phyloP scores from a whole-genome alignment of 2,329 filamentous ascomycete species.

The Xylaria sp. region DNA sequence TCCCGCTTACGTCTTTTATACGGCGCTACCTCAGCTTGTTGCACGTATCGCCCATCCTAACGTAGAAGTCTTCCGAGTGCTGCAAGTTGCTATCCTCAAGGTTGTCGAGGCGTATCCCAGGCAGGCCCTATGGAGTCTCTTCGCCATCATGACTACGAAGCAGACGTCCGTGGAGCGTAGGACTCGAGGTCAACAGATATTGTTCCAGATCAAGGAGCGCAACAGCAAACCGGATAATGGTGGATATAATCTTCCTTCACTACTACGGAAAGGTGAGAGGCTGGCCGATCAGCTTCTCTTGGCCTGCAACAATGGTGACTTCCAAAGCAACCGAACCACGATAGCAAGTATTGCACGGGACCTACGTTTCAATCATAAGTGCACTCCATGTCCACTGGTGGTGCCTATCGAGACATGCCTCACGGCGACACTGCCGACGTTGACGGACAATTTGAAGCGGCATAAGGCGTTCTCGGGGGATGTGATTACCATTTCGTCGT shows the following conservation, averaged over 20 bases:
- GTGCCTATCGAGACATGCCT: slow-evolving; percentile 84
- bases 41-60: slow-evolving; percentile 92
- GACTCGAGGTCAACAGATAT: slow-evolving; percentile 46
- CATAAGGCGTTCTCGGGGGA: slow-evolving; percentile 87
- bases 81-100: slow-evolving; percentile 76
- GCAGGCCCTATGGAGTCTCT: slow-evolving; percentile 85
- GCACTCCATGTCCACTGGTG: slow-evolving; percentile 76
- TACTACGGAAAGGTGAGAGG: slow-evolving; percentile 75
- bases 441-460: slow-evolving; percentile 64
- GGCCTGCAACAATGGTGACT: slow-evolving; percentile 73
- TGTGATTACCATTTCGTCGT: slow-evolving; percentile 72
- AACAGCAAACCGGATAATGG: slow-evolving; percentile 49
- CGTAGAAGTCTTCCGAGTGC: slow-evolving; percentile 65
- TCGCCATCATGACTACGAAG: slow-evolving; percentile 79
- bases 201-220: slow-evolving; percentile 44
- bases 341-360: slow-evolving; percentile 70
- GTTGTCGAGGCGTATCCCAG: slow-evolving; percentile 84
- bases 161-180: slow-evolving; percentile 59
- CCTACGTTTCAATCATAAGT: slow-evolving; percentile 78
- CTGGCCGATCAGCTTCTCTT: slow-evolving; percentile 76
- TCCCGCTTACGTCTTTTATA: slow-evolving; percentile 74
- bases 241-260: slow-evolving; percentile 56
- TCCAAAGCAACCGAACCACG: slow-evolving; percentile 60
- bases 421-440: slow-evolving; percentile 71
- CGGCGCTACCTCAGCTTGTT: slow-evolving; percentile 83